phyloP scores from a whole-genome alignment of 345 rosid genomes.

The Eucalyptus decipiens region DNA sequence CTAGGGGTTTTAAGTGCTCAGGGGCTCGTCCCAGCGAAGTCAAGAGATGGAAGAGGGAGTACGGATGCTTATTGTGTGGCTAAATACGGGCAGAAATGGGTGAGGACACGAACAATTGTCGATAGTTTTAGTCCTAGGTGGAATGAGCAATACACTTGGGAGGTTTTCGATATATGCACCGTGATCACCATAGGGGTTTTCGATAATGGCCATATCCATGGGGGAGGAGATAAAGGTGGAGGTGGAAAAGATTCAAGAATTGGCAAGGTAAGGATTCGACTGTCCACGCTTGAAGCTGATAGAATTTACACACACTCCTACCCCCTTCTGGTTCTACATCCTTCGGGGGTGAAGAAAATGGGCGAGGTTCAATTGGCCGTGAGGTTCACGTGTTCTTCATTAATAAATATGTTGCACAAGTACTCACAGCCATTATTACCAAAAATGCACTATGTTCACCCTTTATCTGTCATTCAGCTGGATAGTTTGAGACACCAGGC shows the following conservation, averaged over 20 bases:
- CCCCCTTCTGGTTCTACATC: constrained; percentile 74
- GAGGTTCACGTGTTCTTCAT: constrained; percentile 66
- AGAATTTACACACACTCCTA: constrained; percentile 89
- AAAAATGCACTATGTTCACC: constrained; percentile 91
- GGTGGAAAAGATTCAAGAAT: constrained; percentile 55
- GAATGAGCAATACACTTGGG: constrained; percentile 99
- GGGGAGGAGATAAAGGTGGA: constrained; percentile 41
- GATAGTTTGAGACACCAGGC: constrained; percentile 91
- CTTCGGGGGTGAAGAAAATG: constrained; percentile 82
- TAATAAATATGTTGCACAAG: constrained; percentile 83
- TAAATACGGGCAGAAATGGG: constrained; percentile 97
- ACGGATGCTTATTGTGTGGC: constrained; percentile 99
- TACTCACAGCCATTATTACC: constrained; percentile 82
- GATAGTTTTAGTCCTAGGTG: constrained; percentile 80
- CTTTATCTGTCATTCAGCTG: constrained; percentile 84
- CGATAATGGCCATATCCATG: constrained; percentile 71
- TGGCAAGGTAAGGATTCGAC: constrained; percentile 89
- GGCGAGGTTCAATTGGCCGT: constrained; percentile 94
- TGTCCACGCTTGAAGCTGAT: constrained; percentile 90
- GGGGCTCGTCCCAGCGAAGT: constrained; percentile 78
- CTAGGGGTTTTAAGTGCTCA: constrained; percentile 78
- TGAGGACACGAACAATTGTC: constrained; percentile 83
- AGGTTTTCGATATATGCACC: constrained; percentile 90
- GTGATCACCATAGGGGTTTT: constrained; percentile 92
- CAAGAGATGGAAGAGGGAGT: constrained; percentile 73